phyloP scores from a whole-genome alignment of 2,329 filamentous ascomycete genomes.

The Epicoccum sorghinum region DNA sequence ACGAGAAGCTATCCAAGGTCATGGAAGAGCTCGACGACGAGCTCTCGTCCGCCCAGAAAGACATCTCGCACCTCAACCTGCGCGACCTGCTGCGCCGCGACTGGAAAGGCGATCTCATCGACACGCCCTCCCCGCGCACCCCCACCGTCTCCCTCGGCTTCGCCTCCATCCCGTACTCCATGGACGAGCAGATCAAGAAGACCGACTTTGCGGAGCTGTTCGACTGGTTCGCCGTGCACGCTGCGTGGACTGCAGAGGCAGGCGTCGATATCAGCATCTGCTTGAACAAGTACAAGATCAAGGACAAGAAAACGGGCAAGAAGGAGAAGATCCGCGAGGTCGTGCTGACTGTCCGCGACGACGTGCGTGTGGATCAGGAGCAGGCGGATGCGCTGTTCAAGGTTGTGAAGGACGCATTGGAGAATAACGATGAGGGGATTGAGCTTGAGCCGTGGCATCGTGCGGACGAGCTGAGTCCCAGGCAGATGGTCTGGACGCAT shows the following conservation, averaged over 20 bases:
- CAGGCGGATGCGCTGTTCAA: slow-evolving; percentile 54
- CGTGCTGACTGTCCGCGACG: slow-evolving; percentile 52
- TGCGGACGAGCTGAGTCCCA: slow-evolving; percentile 48
- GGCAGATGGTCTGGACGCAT: slow-evolving; percentile 58
- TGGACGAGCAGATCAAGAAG: slow-evolving; percentile 54
- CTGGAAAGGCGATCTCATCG: slow-evolving; percentile 57
- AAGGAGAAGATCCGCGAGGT: slow-evolving; percentile 57
- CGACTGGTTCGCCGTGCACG: slow-evolving; percentile 57
- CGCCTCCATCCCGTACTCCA: slow-evolving; percentile 54
- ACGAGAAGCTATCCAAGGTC: slow-evolving; percentile 47
- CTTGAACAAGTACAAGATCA: slow-evolving; percentile 55
- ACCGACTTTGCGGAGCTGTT: slow-evolving; percentile 56
- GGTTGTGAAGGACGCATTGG: slow-evolving; percentile 50
- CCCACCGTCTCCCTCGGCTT: slow-evolving; percentile 56
- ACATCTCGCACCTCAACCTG: slow-evolving; percentile 50
- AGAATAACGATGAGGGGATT: slow-evolving; percentile 46
- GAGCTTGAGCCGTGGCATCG: slow-evolving; percentile 53
- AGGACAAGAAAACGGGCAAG: slow-evolving; percentile 46
- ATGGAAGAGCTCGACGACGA: slow-evolving; percentile 52
- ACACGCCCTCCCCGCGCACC: slow-evolving; percentile 54
- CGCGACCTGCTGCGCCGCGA: slow-evolving; percentile 55
- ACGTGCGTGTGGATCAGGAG: slow-evolving; percentile 52
- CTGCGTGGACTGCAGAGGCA: slow-evolving; percentile 55
- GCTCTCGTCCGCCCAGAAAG: slow-evolving; percentile 52
- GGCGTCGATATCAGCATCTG: slow-evolving; percentile 54